A percentile compares a stretch with the other conserved stretches of the same genome.
These are phyloP conservation scores for Talaromyces sp. DNA, from an alignment of 2,329 filamentous ascomycete species.

Conservation along the genomic window DNA sequence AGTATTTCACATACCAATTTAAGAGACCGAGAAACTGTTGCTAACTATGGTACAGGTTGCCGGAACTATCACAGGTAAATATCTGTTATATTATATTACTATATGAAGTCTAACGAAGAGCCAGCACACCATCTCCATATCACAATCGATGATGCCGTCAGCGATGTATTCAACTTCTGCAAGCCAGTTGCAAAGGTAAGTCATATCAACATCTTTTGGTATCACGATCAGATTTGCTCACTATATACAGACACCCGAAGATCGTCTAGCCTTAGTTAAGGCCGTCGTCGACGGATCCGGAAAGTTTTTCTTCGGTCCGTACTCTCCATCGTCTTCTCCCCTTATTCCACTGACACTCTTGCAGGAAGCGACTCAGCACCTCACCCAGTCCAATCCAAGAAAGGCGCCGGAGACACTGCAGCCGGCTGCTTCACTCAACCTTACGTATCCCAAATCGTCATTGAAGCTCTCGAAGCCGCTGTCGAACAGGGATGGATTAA, in stretches of 20 bases:
- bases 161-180: constrained; percentile 74
- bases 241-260: constrained; percentile 53
- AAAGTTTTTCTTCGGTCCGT: constrained; percentile 63
- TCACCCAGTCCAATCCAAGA: constrained; percentile 56
- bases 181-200: constrained; percentile 64
- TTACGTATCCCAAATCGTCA: constrained; percentile 56
- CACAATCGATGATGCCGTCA: constrained; percentile 71
- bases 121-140: constrained; percentile 76
- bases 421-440: constrained; percentile 64
- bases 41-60: constrained; percentile 45
- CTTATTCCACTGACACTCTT: constrained; percentile 26
- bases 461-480: constrained; percentile 58
- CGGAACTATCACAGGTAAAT: constrained; percentile 56
- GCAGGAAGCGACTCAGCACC: constrained; percentile 65
- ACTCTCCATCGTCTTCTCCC: neutral
- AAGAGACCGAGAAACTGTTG: neutral
- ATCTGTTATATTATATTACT: too few species aligned
- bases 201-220: neutral
- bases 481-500: constrained; percentile 52
- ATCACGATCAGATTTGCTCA: neutral
- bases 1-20: neutral
- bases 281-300: constrained; percentile 54
- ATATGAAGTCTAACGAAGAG: neutral
- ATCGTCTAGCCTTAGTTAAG: constrained; percentile 68
- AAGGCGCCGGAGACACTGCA: constrained; percentile 49